Evolutionary conservation across 345 rosid species (phyloP), one percentile per base, ranked within the genome.

Genomic region (Nasturtium officinale): DNA sequence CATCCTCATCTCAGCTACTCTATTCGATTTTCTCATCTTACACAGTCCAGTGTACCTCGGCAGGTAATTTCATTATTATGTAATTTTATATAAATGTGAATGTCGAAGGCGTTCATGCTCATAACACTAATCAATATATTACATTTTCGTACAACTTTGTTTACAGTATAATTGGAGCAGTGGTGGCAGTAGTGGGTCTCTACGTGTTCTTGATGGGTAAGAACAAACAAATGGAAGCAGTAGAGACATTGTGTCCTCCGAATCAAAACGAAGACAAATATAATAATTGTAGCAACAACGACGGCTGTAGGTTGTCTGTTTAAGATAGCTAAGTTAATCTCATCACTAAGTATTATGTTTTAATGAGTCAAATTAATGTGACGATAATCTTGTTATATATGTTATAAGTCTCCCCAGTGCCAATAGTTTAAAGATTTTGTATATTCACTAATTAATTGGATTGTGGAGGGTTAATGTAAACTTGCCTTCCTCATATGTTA

Each of bases 121-220:
- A 40, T 40, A 11, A 40, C 16, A 38, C n/a, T 38, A 12, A 38
- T 3, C 11, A 38, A 3, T 38, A 38, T 11, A 38, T 35, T 35
- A 35, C 38, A 35, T 35, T 35, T 9, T 38, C 46, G 12, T 40
- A 40, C n/a, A 40, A 40, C 46, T 40, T 47, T 47, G 53, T 18
- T 55, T 16, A 42, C 91, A 91, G 96, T 73, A 46, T 89, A 56
- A 0, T 81, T 37, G 97, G 97, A 72, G 88, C 94, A 4, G 20
- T 88, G 25, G 56, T 84, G 29, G 83, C 87, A 53, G 76, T 85
- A 15, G 64, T 61, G 51, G 96, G 96, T 35, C 73, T 91, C 43
- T 87, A 89, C 75, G 67, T 78, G 77, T 86, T 87, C 42, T 71
- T 72, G 43, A 61, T 60, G 76, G 76, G 69, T 38, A 61, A 38